phyloP scores from a whole-genome alignment of 2,329 filamentous ascomycete species.

The Neurospora crassa region DNA sequence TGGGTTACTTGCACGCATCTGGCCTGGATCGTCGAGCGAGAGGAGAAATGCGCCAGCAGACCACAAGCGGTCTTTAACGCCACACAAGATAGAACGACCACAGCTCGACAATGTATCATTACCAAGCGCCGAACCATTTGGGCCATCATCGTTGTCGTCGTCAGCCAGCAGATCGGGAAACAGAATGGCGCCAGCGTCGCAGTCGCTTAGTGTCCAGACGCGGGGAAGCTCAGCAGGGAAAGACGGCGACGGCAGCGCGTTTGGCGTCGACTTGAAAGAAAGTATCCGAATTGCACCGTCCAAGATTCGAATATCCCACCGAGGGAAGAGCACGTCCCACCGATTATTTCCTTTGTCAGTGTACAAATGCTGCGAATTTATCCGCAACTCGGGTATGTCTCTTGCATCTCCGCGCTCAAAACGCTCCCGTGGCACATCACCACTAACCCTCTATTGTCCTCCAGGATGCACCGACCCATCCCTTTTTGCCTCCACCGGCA shows the following conservation, averaged over 20 bases:
- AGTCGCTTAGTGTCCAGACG: not conserved
- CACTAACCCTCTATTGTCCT: not conserved
- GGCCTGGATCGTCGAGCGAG: not conserved
- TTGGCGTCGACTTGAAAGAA: slow-evolving; percentile 15
- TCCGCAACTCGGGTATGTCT: slow-evolving; percentile 11
- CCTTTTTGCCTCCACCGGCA: slow-evolving; percentile 13
- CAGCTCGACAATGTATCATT: not conserved
- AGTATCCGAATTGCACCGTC: slow-evolving; percentile 15
- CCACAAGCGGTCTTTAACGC: not conserved
- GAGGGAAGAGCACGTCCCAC: slow-evolving; percentile 14
- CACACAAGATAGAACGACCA: not conserved
- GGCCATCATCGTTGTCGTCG: not conserved
- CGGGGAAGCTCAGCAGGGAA: not conserved
- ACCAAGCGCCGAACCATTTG: not conserved
- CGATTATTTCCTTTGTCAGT: slow-evolving; percentile 14
- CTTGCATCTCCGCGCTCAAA: not conserved
- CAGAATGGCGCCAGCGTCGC: not conserved
- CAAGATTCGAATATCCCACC: slow-evolving; percentile 18
- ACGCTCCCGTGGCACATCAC: not conserved
- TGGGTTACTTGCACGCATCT: not conserved
- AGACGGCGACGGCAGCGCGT: not conserved
- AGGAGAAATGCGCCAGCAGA: not conserved
- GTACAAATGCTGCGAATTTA: slow-evolving; percentile 19
- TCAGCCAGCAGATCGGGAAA: not conserved
- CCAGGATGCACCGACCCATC: slow-evolving; percentile 8